These are phyloP conservation scores for Logfia minima DNA, from an alignment of 129 eudicot genomes.

Conservation along the genomic window DNA sequence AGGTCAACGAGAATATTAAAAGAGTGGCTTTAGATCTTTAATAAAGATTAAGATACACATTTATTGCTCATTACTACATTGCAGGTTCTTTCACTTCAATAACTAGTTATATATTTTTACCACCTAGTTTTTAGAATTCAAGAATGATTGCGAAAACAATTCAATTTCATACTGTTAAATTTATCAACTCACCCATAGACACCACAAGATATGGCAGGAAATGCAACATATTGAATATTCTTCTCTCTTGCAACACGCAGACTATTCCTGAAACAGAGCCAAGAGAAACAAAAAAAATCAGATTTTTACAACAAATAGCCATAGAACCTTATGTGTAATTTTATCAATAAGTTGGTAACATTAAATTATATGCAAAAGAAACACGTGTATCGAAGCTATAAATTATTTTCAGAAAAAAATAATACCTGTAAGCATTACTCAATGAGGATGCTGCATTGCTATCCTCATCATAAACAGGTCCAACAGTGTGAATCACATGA, in stretches of 20 bases:
- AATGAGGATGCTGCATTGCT: slow-evolving; percentile 56
- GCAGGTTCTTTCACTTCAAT: not conserved
- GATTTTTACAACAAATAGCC: not conserved
- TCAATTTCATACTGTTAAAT: not conserved
- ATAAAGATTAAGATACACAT: not conserved
- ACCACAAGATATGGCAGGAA: slow-evolving; percentile 95
- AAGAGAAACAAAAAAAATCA: not conserved
- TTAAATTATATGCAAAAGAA: not conserved
- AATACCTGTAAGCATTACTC: slow-evolving; percentile 75
- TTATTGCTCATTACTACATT: not conserved
- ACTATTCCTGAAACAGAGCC: slow-evolving; percentile 62
- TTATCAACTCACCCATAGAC: slow-evolving; percentile 59
- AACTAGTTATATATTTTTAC: slow-evolving; percentile 1
- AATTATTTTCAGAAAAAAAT: not conserved
- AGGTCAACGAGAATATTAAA: not conserved
- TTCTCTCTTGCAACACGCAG: slow-evolving; percentile 73
- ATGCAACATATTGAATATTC: slow-evolving; percentile 82
- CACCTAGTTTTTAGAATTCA: not conserved
- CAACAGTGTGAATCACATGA: slow-evolving; percentile 92
- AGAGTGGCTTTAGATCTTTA: not conserved
- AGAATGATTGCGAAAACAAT: not conserved
- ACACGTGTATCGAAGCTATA: not conserved
- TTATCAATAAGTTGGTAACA: not conserved
- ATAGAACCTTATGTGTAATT: not conserved
- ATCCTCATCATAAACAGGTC: slow-evolving; percentile 71